These are phyloP conservation scores for Coniochaeta sp. DNA, from an alignment of 2,329 filamentous ascomycete species.

Conservation along the genomic window DNA sequence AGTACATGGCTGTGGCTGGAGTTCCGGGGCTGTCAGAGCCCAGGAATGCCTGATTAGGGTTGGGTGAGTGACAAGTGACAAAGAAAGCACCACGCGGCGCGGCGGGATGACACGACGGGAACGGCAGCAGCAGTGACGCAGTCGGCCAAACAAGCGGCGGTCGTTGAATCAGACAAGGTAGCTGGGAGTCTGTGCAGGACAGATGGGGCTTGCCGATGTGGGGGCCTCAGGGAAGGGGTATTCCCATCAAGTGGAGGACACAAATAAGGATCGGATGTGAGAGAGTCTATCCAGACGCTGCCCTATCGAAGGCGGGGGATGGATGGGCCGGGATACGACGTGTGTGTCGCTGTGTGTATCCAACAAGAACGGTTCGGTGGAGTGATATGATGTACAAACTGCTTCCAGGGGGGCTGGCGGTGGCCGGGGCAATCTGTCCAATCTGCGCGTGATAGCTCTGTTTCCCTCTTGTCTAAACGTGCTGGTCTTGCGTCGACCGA, in stretches of 20 bases:
- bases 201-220: constrained; percentile 1
- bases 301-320: background rate
- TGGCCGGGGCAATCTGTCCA: background rate
- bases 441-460: background rate
- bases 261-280: background rate
- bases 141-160: background rate
- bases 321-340: background rate
- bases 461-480: background rate
- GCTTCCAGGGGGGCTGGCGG: background rate
- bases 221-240: background rate
- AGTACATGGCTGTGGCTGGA: constrained; percentile 46
- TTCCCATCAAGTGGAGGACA: background rate
- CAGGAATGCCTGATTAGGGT: background rate
- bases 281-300: background rate
- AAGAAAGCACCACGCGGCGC: background rate
- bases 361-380: background rate
- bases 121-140: background rate
- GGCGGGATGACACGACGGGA: background rate
- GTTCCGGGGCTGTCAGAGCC: background rate
- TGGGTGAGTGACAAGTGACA: background rate
- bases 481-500: background rate
- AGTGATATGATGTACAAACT: background rate
- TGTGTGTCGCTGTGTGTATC: background rate
- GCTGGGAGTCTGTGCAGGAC: background rate
- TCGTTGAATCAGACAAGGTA: background rate